Base-by-base conservation (phyloP, 2,329 filamentous ascomycete genomes). In the Moelleriella libera region DNA sequence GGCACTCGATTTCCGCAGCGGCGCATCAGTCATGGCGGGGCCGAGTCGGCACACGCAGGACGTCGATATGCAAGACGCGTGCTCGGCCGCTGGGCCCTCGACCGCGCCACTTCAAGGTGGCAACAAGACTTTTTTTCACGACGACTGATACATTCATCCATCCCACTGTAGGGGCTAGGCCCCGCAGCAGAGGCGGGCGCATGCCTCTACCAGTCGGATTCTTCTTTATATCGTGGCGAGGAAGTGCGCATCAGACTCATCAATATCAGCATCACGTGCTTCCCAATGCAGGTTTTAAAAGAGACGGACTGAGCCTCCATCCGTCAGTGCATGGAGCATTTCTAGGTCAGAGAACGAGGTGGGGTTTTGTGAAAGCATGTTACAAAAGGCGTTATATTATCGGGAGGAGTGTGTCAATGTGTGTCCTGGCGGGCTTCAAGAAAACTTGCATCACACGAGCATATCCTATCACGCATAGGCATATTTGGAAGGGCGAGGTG, bases 41-140 rank as follows among this genome's bases (percentile, higher is more conserved):
- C 51, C 64, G 10, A 58, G 57, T 28, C 59, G 60, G 45, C 66
- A 68, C 5, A 62, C 57, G 31, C 67, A 71, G 46, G 76, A 79
- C 48, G 64, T 78, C 31, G 70, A 74, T 28, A 79, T 79, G 76
- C 60, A 67, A 40, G 76, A 80, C 51, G 73, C 70, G 28, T 72
- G 71, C 5, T 72, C 75, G 6, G 74, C 74, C 7, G 75, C 74
- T 2, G 75, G 75, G 7, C 72, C 75, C 11, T 61, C 74, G 14
- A 41, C 41, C 6, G 45, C 41, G 9, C 34, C 41, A 7, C 31
- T 41, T 10, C 68, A 68, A 48, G 66, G 65, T 44, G 66, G 65
- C 43, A 70, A 66, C 54, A 63, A 66, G 32, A 70, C 68, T 1
- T 76, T 76, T 54, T 76, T 76, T 57, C 68, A 69, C 48, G 71